Percentiles rank a stretch among this genome's conserved stretches.
Conservation (phyloP, 768 basidiomycete genomes). For the Lanmaoa pseudosensibilis region DNA sequence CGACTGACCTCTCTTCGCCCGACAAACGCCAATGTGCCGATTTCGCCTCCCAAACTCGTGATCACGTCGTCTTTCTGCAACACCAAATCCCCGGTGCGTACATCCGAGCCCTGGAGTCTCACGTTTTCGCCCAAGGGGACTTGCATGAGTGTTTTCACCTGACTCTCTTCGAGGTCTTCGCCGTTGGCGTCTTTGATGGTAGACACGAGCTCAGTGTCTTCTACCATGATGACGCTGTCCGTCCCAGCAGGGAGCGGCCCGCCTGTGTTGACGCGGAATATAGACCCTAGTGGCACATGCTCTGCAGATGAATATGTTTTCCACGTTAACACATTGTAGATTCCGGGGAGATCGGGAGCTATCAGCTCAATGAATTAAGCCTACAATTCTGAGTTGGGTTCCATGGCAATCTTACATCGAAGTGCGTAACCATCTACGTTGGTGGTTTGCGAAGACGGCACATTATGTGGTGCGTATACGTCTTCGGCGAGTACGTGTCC, state of each 20-base stretch:
- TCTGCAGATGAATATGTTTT: constrained; percentile 36
- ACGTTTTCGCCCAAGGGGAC: constrained; percentile 70
- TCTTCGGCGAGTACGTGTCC: constrained; percentile 78
- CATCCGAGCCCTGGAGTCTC: constrained; percentile 72
- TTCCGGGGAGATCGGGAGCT: constrained; percentile 66
- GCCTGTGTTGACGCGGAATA: constrained; percentile 81
- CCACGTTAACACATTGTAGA: constrained; percentile 67
- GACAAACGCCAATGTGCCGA: constrained; percentile 80
- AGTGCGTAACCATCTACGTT: constrained; percentile 91
- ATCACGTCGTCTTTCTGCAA: constrained; percentile 63
- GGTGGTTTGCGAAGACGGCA: constrained; percentile 67
- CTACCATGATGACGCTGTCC: constrained; percentile 89
- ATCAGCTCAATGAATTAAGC: neutral
- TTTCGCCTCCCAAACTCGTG: constrained; percentile 70
- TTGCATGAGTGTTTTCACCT: constrained; percentile 66
- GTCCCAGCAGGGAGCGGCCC: constrained; percentile 73
- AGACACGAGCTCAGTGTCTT: constrained; percentile 79
- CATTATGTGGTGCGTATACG: constrained; percentile 60
- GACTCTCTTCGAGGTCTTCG: constrained; percentile 60
- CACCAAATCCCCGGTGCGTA: constrained; percentile 63
- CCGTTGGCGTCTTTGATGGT: constrained; percentile 41
- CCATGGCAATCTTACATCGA: constrained; percentile 46
- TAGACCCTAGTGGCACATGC: constrained; percentile 44
- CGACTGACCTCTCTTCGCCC: constrained; percentile 63
- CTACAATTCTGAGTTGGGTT: neutral